These are phyloP conservation scores for Trichoderma afroharzianum DNA, from an alignment of 2,329 filamentous ascomycete genomes.

Conservation along the genomic window DNA sequence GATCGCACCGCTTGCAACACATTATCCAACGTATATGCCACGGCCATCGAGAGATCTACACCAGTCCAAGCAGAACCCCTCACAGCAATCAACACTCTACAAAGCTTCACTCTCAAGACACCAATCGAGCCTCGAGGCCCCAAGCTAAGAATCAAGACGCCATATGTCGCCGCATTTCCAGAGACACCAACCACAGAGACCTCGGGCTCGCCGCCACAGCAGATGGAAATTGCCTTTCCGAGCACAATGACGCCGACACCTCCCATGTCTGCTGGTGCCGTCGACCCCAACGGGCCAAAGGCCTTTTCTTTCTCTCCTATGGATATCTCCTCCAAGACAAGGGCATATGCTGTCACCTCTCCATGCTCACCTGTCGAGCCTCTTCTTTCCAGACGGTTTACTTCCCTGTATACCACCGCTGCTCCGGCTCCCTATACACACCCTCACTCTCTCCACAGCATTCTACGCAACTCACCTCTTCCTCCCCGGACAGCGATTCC, in stretches of 20 bases:
- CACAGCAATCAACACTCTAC: slow-evolving; percentile 46
- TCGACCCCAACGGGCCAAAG: slow-evolving; percentile 46
- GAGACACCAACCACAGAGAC: slow-evolving; percentile 53
- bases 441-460: slow-evolving; percentile 57
- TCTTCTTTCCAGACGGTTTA: slow-evolving; percentile 16
- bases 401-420: slow-evolving; percentile 16
- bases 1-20: slow-evolving; percentile 65
- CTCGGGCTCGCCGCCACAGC: slow-evolving; percentile 45
- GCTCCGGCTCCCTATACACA: slow-evolving; percentile 53
- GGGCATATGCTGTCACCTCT: background rate
- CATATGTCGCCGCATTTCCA: slow-evolving; percentile 45
- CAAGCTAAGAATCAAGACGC: slow-evolving; percentile 39
- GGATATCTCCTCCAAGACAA: slow-evolving; percentile 26
- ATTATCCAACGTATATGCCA: slow-evolving; percentile 61
- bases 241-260: slow-evolving; percentile 59
- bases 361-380: slow-evolving; percentile 20
- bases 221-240: slow-evolving; percentile 46
- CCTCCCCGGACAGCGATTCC: slow-evolving; percentile 49
- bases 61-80: slow-evolving; percentile 45
- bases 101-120: slow-evolving; percentile 30
- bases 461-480: slow-evolving; percentile 63
- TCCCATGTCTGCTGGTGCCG: slow-evolving; percentile 51
- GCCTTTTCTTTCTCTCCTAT: slow-evolving; percentile 38
- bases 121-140: slow-evolving; percentile 30
- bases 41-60: slow-evolving; percentile 57